These are phyloP conservation scores for Nothophoma quercina DNA, from an alignment of 2,329 filamentous ascomycete genomes.

Conservation along the genomic window DNA sequence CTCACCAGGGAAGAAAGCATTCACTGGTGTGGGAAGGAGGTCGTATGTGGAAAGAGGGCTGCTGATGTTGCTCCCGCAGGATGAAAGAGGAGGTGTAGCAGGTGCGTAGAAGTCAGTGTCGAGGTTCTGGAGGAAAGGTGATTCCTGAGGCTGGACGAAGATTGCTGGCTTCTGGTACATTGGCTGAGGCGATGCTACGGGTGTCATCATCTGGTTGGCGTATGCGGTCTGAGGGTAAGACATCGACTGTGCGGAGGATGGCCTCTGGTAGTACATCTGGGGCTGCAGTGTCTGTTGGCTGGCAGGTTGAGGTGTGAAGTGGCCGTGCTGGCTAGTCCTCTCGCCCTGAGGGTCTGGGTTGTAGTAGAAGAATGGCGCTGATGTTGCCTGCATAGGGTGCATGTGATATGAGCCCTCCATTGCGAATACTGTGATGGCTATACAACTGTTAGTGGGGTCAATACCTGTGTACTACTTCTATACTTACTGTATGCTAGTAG, in stretches of 20 bases:
- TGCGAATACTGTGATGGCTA: slow-evolving; percentile 43
- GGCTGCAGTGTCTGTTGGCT: slow-evolving; percentile 48
- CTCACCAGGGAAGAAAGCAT: slow-evolving; percentile 70
- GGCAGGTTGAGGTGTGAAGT: slow-evolving; percentile 70
- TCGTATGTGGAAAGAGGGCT: slow-evolving; percentile 81
- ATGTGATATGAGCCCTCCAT: slow-evolving; percentile 72
- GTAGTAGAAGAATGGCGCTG: slow-evolving; percentile 87
- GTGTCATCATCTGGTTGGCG: slow-evolving; percentile 72
- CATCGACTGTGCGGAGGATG: slow-evolving; percentile 69
- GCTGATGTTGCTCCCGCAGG: slow-evolving; percentile 82
- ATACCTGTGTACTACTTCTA: not conserved
- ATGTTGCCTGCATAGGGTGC: slow-evolving; percentile 64
- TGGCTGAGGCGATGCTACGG: slow-evolving; percentile 77
- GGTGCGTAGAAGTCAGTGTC: slow-evolving; percentile 85
- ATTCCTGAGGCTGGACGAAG: slow-evolving; percentile 66
- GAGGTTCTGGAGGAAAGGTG: slow-evolving; percentile 65
- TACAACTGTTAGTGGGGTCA: slow-evolving; percentile 14
- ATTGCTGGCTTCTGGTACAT: slow-evolving; percentile 79
- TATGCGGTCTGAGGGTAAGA: slow-evolving; percentile 60
- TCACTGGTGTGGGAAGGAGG: slow-evolving; percentile 81
- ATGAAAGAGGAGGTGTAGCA: slow-evolving; percentile 85
- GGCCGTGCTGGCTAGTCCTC: slow-evolving; percentile 70
- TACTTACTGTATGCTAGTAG: slow-evolving; percentile 28
- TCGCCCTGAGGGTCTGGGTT: slow-evolving; percentile 77
- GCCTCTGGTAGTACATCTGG: slow-evolving; percentile 60